A percentile compares a stretch with the other conserved stretches of the same genome.
Conservation (phyloP, 1,139 yeast species). For the Candida tropicalis region DNA sequence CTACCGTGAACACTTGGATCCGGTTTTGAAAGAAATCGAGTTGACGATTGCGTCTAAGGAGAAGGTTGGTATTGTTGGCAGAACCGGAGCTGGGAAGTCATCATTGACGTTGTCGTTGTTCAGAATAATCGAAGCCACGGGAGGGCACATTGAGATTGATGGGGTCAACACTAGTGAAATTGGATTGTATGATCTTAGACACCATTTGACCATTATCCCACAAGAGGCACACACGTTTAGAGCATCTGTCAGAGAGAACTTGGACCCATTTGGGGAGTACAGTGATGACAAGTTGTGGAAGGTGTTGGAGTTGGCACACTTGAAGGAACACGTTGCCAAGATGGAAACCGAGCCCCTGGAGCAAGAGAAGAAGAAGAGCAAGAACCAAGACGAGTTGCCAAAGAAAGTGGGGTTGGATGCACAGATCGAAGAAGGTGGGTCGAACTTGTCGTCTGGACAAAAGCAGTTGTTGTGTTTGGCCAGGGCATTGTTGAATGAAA, state of each 20-base stretch:
- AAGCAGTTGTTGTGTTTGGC: constrained; percentile 76
- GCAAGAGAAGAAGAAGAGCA: constrained; percentile 20
- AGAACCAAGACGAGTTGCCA: constrained; percentile 30
- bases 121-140: constrained; percentile 34
- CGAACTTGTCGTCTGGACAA: constrained; percentile 78
- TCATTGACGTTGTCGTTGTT: constrained; percentile 36
- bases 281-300: constrained; percentile 58
- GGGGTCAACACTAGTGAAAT: constrained; percentile 48
- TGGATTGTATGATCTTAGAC: constrained; percentile 55
- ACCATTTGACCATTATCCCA: constrained; percentile 63
- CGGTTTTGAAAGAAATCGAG: constrained; percentile 29
- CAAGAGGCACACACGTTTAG: constrained; percentile 73
- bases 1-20: constrained; percentile 36
- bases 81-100: constrained; percentile 43
- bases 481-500: constrained; percentile 64
- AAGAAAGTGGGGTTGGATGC: constrained; percentile 39
- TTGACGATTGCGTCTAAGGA: constrained; percentile 31
- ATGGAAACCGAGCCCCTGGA: constrained; percentile 28
- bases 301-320: constrained; percentile 54
- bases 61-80: constrained; percentile 39
- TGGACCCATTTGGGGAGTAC: constrained; percentile 59
- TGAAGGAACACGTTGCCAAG: constrained; percentile 47
- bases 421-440: constrained; percentile 66
- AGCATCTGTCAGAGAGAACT: constrained; percentile 60
- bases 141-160: constrained; percentile 45